Base-by-base conservation (phyloP, 306 rosid genomes). In the Prunus dulcis region DNA sequence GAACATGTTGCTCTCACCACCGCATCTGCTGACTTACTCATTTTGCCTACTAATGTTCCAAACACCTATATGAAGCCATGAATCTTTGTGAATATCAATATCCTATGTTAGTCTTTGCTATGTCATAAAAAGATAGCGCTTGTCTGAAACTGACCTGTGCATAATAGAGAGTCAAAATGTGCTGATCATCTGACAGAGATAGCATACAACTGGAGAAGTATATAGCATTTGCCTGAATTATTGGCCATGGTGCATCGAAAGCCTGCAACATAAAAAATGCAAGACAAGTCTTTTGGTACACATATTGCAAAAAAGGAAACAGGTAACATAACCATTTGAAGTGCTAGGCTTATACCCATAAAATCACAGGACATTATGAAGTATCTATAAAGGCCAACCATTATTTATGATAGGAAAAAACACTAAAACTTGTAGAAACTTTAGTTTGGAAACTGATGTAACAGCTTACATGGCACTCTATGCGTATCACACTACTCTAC, bases 211-310 rank as follows among this genome's bases (percentile, higher is more conserved):
- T 84, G 38, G 90, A 82, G 78, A 92, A 90, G 92, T 95, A 95
- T 76, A 90, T 83, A 65, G 98, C 98, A 84, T 95, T 95, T 80
- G 98, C 97, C 74, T 95, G 97, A 75, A 95, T 87, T 82, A 84
- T 77, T 51, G 98, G 96, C 98, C 95, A 95, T 12, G 97, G 95
- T 76, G 98, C 97, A 82, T 95, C 98, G 71, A 92, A 89, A 75
- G 97, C 98, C 98, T 95, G 97, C 82, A 72, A 62, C 86, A 76
- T 77, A 72, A 80, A 78, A 73, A 46, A 51, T 47, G 17, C 13
- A 75, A 38, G 41, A 38, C 32, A 4, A 72, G 34, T 38, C 64
- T 38, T 71, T 23, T 12, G 30, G 13, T 22, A 14, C n/a, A 7
- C 50, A 11, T 30, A 51, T 30, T 30, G 15, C 10, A 7, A 3